Percentiles rank a stretch among this genome's conserved stretches.
phyloP scores from a whole-genome alignment of 768 basidiomycete species.

The Amanita muscaria region DNA sequence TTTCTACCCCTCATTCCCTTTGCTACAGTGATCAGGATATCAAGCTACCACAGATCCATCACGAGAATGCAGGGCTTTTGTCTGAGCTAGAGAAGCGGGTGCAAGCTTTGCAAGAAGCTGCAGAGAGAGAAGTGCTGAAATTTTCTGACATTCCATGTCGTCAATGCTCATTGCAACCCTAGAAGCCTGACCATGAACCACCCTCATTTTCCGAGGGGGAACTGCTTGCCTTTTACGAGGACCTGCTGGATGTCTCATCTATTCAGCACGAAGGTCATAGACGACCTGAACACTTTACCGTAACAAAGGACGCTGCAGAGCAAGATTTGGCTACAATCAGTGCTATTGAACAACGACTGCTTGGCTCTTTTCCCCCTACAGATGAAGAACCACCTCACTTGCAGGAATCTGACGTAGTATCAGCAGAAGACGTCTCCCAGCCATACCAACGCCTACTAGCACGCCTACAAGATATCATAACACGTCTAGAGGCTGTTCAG shows the following conservation, averaged over 20 bases:
- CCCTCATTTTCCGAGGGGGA: conserved; percentile 35
- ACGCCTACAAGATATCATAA: conserved; percentile 25
- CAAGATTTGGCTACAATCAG: conserved; percentile 28
- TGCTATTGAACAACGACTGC: conserved; percentile 26
- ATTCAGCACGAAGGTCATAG: no score
- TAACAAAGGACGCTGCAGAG: conserved; percentile 16
- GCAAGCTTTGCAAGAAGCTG: conserved; percentile 1
- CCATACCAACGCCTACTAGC: conserved; percentile 27
- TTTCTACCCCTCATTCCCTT: not conserved
- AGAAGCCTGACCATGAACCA: conserved; percentile 26
- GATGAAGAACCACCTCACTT: conserved; percentile 5
- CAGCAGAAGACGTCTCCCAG: conserved; percentile 9
- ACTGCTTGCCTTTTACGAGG: conserved; percentile 33
- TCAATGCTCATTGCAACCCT: not conserved
- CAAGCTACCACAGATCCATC: not conserved
- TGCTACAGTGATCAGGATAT: not conserved
- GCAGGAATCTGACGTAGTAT: conserved; percentile 3
- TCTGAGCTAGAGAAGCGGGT: conserved; percentile 8
- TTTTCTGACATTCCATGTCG: not conserved
- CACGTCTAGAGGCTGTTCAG: conserved; percentile 24
- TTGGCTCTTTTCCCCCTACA: conserved; percentile 9
- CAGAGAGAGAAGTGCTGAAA: not conserved
- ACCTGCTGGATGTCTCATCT: conserved; percentile 31
- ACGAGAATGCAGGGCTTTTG: not conserved
- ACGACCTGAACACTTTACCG: conserved; percentile 10